phyloP scores from a whole-genome alignment of 768 basidiomycete genomes.

The Hericium rajendrae region DNA sequence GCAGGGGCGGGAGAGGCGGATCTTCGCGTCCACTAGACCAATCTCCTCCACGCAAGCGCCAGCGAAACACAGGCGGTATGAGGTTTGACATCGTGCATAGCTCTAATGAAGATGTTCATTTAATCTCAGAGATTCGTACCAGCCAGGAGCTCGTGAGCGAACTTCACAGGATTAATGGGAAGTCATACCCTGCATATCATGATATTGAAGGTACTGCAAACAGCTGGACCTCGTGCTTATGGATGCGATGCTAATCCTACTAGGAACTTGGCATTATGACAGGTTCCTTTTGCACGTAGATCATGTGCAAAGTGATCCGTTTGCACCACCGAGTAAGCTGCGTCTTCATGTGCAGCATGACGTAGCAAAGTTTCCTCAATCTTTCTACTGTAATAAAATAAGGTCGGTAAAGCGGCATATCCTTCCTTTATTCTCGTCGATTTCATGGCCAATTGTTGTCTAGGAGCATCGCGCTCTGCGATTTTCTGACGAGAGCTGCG shows the following conservation, averaged over 20 bases:
- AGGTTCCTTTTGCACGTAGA: constrained; percentile 5
- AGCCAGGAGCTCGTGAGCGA: background rate
- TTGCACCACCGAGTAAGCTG: constrained; percentile 11
- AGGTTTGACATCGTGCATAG: background rate
- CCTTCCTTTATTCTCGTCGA: no score
- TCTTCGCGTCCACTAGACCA: background rate
- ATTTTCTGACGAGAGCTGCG: background rate
- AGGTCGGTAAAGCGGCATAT: background rate
- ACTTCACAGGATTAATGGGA: constrained; percentile 2
- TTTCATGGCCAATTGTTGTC: background rate
- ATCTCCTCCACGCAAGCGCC: background rate
- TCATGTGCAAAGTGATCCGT: constrained; percentile 12
- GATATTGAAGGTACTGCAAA: background rate
- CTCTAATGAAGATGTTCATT: background rate
- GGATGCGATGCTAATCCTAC: background rate
- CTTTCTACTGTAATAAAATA: background rate
- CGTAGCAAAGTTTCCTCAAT: constrained; percentile 1
- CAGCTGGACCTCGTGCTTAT: background rate
- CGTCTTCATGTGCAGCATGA: constrained; percentile 5
- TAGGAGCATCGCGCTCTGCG: background rate
- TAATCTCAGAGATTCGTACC: background rate
- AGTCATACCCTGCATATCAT: constrained; percentile 5
- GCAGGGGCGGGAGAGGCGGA: background rate
- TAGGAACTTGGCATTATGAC: constrained; percentile 6
- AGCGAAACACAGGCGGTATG: background rate